phyloP scores from a whole-genome alignment of 352 stramenopile species.

The Peronospora destructor region DNA sequence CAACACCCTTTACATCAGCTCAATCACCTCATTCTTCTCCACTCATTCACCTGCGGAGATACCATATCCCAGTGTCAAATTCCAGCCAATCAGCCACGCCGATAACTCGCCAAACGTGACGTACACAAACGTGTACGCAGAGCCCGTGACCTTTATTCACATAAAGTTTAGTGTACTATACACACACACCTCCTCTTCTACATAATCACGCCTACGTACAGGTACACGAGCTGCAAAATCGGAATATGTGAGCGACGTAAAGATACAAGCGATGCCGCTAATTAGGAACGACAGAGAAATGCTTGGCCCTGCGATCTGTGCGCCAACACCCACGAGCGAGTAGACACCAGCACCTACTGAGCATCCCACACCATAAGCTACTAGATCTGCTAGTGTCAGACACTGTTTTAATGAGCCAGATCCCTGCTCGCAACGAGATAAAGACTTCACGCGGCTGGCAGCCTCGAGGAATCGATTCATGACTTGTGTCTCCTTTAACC shows the following conservation, averaged over 20 bases:
- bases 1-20: no score
- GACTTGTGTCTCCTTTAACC: neutral
- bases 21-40: neutral
- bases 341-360: slow-evolving; percentile 90
- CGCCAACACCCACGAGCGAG: slow-evolving; percentile 83
- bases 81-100: slow-evolving; percentile 90
- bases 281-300: slow-evolving; percentile 89
- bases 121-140: slow-evolving; percentile 88
- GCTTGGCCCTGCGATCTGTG: slow-evolving; percentile 75
- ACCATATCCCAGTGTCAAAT: slow-evolving; percentile 89
- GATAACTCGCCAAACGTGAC: slow-evolving; percentile 81
- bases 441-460: slow-evolving; percentile 63
- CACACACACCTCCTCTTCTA: no score
- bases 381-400: slow-evolving; percentile 67
- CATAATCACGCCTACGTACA: slow-evolving; percentile 35
- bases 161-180: neutral
- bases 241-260: slow-evolving; percentile 88
- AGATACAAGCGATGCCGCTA: slow-evolving; percentile 83
- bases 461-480: slow-evolving; percentile 53
- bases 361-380: slow-evolving; percentile 87
- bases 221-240: slow-evolving; percentile 84
- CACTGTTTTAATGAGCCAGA: slow-evolving; percentile 45
- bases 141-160: slow-evolving; percentile 66
- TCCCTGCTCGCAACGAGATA: slow-evolving; percentile 45
- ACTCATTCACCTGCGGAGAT: slow-evolving; percentile 66